phyloP scores from a whole-genome alignment of 306 rosid species.

The Rosa rugosa region DNA sequence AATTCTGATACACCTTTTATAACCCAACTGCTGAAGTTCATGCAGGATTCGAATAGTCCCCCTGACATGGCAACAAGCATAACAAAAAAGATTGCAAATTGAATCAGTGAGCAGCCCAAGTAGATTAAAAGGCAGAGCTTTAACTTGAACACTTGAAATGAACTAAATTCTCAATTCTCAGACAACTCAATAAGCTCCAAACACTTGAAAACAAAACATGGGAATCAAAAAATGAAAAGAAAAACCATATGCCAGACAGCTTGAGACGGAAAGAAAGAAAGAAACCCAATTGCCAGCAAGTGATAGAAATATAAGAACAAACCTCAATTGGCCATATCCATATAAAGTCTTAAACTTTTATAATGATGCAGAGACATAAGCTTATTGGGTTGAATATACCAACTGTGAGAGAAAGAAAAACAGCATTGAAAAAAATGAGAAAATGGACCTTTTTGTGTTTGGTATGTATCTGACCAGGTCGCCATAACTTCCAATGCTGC shows the following conservation, averaged over 20 bases:
- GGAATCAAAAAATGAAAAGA: background rate
- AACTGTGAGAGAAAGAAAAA: background rate
- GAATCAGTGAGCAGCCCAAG: constrained; percentile 20
- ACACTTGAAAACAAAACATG: background rate
- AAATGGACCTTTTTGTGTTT: background rate
- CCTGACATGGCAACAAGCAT: constrained; percentile 36
- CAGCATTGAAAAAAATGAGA: background rate
- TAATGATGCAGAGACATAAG: constrained; percentile 4
- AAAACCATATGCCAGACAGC: constrained; percentile 14
- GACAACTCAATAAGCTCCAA: constrained; percentile 5
- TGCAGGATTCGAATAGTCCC: constrained; percentile 13
- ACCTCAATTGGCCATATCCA: background rate
- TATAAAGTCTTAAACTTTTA: background rate
- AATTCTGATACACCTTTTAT: constrained; percentile 27
- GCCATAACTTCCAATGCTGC: constrained; percentile 24
- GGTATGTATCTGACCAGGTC: constrained; percentile 44
- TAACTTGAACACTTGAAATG: constrained; percentile 1
- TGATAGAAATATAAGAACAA: background rate
- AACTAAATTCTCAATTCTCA: background rate
- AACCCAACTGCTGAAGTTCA: constrained; percentile 19
- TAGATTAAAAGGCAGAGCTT: background rate
- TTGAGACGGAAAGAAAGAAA: background rate
- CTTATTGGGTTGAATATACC: background rate
- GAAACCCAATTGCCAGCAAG: constrained; percentile 15
- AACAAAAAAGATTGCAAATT: background rate